Percentiles rank a stretch among this genome's conserved stretches.
phyloP scores from a whole-genome alignment of 768 basidiomycete species.

The Tricholomella constricta region DNA sequence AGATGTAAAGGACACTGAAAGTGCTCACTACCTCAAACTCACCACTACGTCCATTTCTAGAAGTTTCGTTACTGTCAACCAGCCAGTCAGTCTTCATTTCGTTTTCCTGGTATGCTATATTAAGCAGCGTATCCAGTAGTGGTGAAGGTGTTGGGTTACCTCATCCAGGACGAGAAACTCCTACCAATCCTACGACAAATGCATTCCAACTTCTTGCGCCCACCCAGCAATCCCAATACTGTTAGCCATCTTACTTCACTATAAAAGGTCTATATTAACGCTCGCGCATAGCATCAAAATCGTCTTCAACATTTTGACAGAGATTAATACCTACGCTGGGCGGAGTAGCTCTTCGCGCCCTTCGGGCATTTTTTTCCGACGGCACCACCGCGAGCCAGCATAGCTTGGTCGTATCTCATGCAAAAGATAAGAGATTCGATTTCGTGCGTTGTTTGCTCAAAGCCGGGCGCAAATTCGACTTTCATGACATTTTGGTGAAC shows the following conservation, averaged over 20 bases:
- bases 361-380: constrained; percentile 12
- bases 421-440: constrained; percentile 7
- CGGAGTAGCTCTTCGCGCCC: constrained; percentile 10
- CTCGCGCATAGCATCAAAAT: not conserved
- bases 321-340: constrained; percentile 12
- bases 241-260: not conserved
- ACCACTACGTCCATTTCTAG: too few species aligned
- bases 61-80: too few species aligned
- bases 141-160: too few species aligned
- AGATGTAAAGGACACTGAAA: too few species aligned
- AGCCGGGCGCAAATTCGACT: not conserved
- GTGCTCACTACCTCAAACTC: too few species aligned
- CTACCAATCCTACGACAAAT: constrained; percentile 4
- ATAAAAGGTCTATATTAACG: too few species aligned
- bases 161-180: too few species aligned
- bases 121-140: too few species aligned
- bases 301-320: not conserved
- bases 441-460: constrained; percentile 1
- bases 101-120: too few species aligned
- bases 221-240: constrained; percentile 7
- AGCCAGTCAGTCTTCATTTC: too few species aligned
- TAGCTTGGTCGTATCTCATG: constrained; percentile 1
- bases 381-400: not conserved
- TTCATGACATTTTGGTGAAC: not conserved
- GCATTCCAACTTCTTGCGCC: constrained; percentile 11